phyloP scores from a whole-genome alignment of 2,329 filamentous ascomycete species.

The Emergomyces pasteurianus region DNA sequence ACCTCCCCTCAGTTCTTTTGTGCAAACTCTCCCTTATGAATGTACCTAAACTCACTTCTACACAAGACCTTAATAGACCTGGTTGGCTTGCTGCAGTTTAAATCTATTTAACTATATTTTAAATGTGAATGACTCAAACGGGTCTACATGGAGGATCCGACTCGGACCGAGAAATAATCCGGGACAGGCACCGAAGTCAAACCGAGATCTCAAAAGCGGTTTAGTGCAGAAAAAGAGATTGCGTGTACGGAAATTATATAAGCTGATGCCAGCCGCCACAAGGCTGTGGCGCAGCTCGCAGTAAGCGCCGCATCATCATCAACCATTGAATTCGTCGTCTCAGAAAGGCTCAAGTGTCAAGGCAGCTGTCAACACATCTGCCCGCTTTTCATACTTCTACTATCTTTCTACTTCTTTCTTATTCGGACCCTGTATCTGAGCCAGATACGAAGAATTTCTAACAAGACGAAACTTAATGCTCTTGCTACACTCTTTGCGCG shows the following conservation, averaged over 20 bases:
- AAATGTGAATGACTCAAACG: background rate
- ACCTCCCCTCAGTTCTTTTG: background rate
- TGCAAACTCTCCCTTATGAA: background rate
- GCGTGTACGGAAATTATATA: background rate
- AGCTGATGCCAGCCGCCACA: conserved; percentile 11
- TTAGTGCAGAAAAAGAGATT: background rate
- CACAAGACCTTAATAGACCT: background rate
- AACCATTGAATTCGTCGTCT: background rate
- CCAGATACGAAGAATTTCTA: background rate
- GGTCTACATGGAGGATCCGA: too few species aligned
- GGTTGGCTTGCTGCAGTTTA: background rate
- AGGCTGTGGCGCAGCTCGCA: conserved; percentile 18
- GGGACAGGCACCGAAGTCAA: background rate
- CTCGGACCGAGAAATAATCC: background rate
- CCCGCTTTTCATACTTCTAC: background rate
- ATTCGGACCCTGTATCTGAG: background rate
- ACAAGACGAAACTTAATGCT: background rate
- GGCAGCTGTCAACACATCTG: background rate
- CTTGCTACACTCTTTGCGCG: background rate
- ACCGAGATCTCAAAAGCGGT: background rate
- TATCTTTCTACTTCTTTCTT: too few species aligned
- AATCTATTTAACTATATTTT: background rate
- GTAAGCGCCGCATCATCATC: conserved; percentile 8
- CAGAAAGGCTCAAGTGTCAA: background rate
- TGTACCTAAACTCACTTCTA: background rate